Conservation (phyloP, 2,329 filamentous ascomycete genomes). For the Arthrobotrys iridis region DNA sequence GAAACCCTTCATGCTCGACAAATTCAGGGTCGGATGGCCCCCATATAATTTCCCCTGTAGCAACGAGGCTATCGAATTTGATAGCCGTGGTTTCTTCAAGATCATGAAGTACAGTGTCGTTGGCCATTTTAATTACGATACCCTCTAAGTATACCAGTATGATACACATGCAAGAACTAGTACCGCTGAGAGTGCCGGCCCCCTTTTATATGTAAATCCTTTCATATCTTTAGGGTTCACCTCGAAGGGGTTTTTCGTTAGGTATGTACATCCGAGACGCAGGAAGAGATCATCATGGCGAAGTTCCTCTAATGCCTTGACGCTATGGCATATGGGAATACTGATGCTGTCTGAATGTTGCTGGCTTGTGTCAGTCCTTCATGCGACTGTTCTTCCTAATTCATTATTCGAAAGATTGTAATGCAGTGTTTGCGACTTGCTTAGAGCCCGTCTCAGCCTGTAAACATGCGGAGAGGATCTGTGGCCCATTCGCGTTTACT, state of each 20-base stretch:
- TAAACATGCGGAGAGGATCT: not conserved
- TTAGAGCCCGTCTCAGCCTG: not conserved
- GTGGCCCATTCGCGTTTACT: not conserved
- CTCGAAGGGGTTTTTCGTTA: not conserved
- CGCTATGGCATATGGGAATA: too few species aligned
- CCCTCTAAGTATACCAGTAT: too few species aligned
- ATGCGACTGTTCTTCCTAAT: not conserved
- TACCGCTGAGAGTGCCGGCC: too few species aligned
- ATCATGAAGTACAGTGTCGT: not conserved
- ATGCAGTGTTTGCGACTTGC: not conserved
- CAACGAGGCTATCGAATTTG: conserved; percentile 5
- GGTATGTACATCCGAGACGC: not conserved
- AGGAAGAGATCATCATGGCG: not conserved
- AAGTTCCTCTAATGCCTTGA: too few species aligned
- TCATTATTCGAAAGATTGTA: not conserved
- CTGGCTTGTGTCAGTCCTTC: not conserved
- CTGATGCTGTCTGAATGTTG: not conserved
- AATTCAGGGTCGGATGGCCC: not conserved
- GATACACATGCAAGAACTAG: too few species aligned
- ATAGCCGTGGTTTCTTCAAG: not conserved
- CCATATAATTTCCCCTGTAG: not conserved
- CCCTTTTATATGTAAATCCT: too few species aligned
- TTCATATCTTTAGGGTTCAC: too few species aligned
- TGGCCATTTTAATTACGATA: not conserved
- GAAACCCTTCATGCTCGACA: not conserved